Percentiles rank a stretch among this genome's conserved stretches.
phyloP scores from a whole-genome alignment of 208 protist genomes.

The Strigomonas oncopelti region DNA sequence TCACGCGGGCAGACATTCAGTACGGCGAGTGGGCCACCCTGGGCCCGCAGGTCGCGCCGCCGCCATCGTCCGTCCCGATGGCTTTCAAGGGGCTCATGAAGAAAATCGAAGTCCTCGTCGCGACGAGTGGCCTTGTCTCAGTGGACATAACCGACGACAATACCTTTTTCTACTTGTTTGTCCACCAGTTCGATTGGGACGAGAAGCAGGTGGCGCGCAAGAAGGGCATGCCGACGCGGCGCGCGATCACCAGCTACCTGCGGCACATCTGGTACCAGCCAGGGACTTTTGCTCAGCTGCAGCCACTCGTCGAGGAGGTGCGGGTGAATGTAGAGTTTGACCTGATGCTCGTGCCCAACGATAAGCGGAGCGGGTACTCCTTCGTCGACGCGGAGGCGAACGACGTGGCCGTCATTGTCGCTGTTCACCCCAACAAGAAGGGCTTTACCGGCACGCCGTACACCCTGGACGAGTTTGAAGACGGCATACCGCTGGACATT shows the following conservation, averaged over 20 bases:
- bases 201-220: constrained; percentile 2
- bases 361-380: constrained; percentile 5
- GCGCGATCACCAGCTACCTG: not conserved
- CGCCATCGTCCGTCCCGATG: not conserved
- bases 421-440: not conserved
- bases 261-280: constrained; percentile 6
- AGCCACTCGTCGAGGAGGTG: constrained; percentile 2
- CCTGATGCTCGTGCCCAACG: constrained; percentile 15
- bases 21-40: not conserved
- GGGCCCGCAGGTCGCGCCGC: not conserved
- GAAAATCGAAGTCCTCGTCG: constrained; percentile 34
- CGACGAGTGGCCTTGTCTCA: constrained; percentile 24
- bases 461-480: not conserved
- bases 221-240: not conserved
- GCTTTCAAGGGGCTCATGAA: constrained; percentile 16
- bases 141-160: constrained; percentile 27
- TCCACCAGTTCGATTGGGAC: constrained; percentile 12
- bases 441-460: not conserved
- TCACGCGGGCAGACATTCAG: not conserved
- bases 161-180: constrained; percentile 31
- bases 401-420: constrained; percentile 12
- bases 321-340: constrained; percentile 17
- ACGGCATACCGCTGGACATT: not conserved
- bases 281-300: not conserved
- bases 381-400: constrained; percentile 1